Percentiles rank a stretch among this genome's conserved stretches.
Conservation (phyloP, 192 early-diverging fungal genomes). For the Gigaspora rosea region DNA sequence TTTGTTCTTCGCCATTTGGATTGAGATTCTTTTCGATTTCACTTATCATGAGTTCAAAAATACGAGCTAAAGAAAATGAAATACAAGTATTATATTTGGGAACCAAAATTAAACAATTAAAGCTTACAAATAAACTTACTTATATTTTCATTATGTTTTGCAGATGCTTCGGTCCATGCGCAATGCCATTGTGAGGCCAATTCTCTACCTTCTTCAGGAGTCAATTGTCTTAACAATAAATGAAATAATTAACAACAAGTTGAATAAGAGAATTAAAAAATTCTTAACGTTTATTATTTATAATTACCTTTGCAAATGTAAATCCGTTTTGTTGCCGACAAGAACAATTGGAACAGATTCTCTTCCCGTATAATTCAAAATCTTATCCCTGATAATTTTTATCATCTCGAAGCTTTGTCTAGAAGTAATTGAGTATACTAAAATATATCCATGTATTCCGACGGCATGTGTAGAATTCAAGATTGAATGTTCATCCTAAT, state of each 20-base stretch:
- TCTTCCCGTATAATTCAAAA: slow-evolving; percentile 86
- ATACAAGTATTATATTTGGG: neutral
- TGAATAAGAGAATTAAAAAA: neutral
- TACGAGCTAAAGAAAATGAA: slow-evolving; percentile 47
- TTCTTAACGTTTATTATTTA: neutral
- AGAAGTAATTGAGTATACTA: slow-evolving; percentile 90
- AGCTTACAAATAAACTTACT: slow-evolving; percentile 43
- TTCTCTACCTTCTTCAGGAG: slow-evolving; percentile 72
- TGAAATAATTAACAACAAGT: neutral
- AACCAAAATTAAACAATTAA: neutral
- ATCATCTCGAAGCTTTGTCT: slow-evolving; percentile 88
- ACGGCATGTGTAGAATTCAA: slow-evolving; percentile 88
- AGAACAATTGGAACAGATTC: slow-evolving; percentile 89
- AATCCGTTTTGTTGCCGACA: slow-evolving; percentile 92
- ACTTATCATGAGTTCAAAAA: slow-evolving; percentile 81
- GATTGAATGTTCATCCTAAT: slow-evolving; percentile 90
- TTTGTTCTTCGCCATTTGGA: slow-evolving; percentile 56
- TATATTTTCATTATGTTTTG: slow-evolving; percentile 91
- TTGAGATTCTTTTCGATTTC: slow-evolving; percentile 80
- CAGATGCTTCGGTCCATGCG: slow-evolving; percentile 85
- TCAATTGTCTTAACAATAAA: slow-evolving; percentile 63
- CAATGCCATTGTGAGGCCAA: slow-evolving; percentile 85
- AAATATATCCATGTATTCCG: slow-evolving; percentile 91
- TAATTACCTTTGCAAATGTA: slow-evolving; percentile 64
- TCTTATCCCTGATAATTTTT: slow-evolving; percentile 89